Base-by-base conservation (phyloP, 2,329 filamentous ascomycete genomes). In the Chrysosporium keratinophilum region DNA sequence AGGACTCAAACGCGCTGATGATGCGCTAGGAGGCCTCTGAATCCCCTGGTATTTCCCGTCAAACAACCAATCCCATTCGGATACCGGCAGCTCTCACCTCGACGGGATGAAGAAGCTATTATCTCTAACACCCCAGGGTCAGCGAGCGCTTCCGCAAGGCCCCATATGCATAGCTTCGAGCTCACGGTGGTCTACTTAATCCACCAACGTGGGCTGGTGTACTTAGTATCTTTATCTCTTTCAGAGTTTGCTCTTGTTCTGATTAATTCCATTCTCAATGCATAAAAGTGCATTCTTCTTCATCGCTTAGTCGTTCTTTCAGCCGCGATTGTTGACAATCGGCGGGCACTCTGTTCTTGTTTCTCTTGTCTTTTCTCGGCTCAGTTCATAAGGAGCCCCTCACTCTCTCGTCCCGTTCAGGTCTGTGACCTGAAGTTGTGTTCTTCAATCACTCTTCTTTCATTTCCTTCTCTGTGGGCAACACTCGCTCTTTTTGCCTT, bases 271-370 rank as follows among this genome's bases (percentile, higher is more conserved):
- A 17, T 47, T 47, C 33, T 12, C 15, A 35, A 19, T 47, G 47
- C 41, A 50, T 50, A 33, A 14, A 42, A 44, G 15, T 34, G 39
- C 49, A 43, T 23, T 44, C 15, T 37, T 51, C 6, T 51, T 43
- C 14, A 37, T 43, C 28, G 39, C 49, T 51, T 51, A 51, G 49
- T 51, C 49, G 49, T 43, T 44, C 49, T 51, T 44, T 51, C n/a
- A 43, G 9, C 3, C 23, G 31, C 15, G 49, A 51, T 43, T 51
- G 49, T 51, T 51, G 49, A 50, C 49, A 43, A 43, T 44, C 49
- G n/a, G 49, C 31, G 31, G 43, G 23, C 10, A 35, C 6, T 43
- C 14, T 37, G 2, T 51, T 37, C 20, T 23, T 31, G 17, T 17
- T 17, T 37, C 37, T 15, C 40, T 15, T 33, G 17, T 19, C 28